Conservation (phyloP, 306 rosid species). For the Sphenostylis stenocarpa region DNA sequence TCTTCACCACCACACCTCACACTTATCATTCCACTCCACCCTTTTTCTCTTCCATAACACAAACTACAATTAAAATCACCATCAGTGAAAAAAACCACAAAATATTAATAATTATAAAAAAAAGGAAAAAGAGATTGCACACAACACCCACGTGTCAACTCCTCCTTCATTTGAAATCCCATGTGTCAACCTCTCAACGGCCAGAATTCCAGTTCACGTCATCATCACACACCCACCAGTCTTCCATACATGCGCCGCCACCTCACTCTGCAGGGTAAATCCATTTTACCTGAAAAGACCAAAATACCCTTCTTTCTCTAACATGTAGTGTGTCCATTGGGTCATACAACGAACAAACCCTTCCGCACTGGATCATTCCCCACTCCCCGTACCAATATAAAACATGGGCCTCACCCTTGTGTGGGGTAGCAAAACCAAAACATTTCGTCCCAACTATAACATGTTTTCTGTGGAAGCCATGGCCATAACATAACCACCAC, state of each 20-base stretch:
- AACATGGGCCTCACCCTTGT: constrained; percentile 26
- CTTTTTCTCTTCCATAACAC: not conserved
- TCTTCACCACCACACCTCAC: constrained; percentile 50
- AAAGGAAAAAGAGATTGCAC: not conserved
- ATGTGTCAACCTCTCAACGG: constrained; percentile 57
- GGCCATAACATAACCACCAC: constrained; percentile 24
- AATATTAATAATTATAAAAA: not conserved
- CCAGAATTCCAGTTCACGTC: constrained; percentile 53
- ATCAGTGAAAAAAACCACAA: constrained; percentile 1
- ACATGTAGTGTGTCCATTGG: not conserved
- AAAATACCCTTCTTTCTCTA: not conserved
- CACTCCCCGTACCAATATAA: constrained; percentile 34
- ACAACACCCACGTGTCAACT: constrained; percentile 53
- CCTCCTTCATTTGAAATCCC: not conserved
- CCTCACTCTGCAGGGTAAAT: not conserved
- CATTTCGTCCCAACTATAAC: constrained; percentile 21
- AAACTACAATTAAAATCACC: constrained; percentile 28
- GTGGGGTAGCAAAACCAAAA: constrained; percentile 35
- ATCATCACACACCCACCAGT: constrained; percentile 43
- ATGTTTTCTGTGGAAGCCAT: constrained; percentile 35
- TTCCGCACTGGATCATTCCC: not conserved
- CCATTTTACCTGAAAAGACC: not conserved
- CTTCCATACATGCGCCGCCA: constrained; percentile 32
- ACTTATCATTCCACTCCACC: constrained; percentile 39
- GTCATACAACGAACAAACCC: rapidly evolving